Base-by-base conservation (phyloP, 2,329 filamentous ascomycete genomes). In the Ascochyta koolunga region DNA sequence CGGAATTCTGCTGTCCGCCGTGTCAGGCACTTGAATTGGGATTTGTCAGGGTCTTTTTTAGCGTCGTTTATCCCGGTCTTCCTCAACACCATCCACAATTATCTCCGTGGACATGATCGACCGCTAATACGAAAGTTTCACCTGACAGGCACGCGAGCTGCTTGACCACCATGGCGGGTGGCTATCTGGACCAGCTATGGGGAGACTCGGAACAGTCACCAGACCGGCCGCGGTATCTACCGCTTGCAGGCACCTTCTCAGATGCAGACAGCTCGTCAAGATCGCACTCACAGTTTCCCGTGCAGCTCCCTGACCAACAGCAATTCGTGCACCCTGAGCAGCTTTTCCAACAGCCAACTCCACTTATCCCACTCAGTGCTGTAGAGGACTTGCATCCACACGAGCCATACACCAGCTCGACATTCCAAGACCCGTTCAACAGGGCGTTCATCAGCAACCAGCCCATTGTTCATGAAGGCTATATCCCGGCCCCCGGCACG, bases 401-500 rank as follows among this genome's bases (percentile, higher is more conserved):
- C 43, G 59, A 47, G 16, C 52, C 54, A 15, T 62, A 59, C 21
- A 54, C 55, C 33, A 52, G 32, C 27, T 33, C 54, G 24, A 39
- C 48, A 24, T 67, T 58, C 19, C 53, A 65, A 16, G 67, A 70
- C 27, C 48, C 62, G 18, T 64, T 70, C 37, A 66, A 59, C 31
- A 55, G 61, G 44, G 60, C 58, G 2, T 71, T 68, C 43, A 50
- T 60, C 39, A 63, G 60, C 10, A 65, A 51, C 37, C 68, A 62
- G 21, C 72, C 71, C 10, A 61, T 73, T 9, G 67, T 77, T 22
- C 72, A 76, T 47, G 74, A 77, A 56, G 75, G 74, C 5, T 76
- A 73, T 43, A 74, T 77, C 42, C 73, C 74, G 32, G 70, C 69
- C 11, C 69, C 70, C 16, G 69, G 63, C 22, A 60, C 64, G 22